Base-by-base conservation (phyloP, 257 asterid species). In the Marsdenia floribunda region DNA sequence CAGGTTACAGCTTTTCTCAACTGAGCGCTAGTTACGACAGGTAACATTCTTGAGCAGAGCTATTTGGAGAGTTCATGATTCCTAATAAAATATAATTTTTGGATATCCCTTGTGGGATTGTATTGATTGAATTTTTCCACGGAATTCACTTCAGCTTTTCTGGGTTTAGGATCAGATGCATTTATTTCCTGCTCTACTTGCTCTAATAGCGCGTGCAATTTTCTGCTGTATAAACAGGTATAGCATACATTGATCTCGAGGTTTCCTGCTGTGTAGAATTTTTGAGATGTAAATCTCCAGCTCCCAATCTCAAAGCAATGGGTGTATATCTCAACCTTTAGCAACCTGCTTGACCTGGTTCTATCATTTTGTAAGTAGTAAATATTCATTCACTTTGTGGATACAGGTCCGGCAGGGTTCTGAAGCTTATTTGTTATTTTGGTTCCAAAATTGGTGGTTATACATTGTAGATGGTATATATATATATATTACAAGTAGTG, bases 1-100 rank as follows among this genome's bases (percentile, higher is more conserved):
- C 78, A 75, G 79, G 0, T 72, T 95, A 86, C 93, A 83, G 76
- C 75, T 94, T 69, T 87, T 80, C 70, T 78, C 87, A 15, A 66
- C 83, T 74, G 82, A 85, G 24, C 82, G 46, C 35, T 82, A 55
- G 33, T 81, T 84, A 76, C 12, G 33, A 47, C 47, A 75, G 88
- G 88, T 87, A 78, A 63, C 54, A 60, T 55, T 47, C 40, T 33
- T 47, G 50, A 44, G 73, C 75, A 72, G 38, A 72, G 38, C 65
- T 29, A 55, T 55, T 72, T 50, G 75, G 59, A 46, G 29, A 22
- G 2, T 22, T 22, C 38, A 21, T 69, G 55, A 69, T 69, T n/a
- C 8, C 26, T 37, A 6, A 24, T 47, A 5, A 47, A 66, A 19
- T 19, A 38, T 33, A 37, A 35, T 37, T 37, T 29, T 37, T 22